Conservation (phyloP, 139 green algal species). For the Marvania coccoides region DNA sequence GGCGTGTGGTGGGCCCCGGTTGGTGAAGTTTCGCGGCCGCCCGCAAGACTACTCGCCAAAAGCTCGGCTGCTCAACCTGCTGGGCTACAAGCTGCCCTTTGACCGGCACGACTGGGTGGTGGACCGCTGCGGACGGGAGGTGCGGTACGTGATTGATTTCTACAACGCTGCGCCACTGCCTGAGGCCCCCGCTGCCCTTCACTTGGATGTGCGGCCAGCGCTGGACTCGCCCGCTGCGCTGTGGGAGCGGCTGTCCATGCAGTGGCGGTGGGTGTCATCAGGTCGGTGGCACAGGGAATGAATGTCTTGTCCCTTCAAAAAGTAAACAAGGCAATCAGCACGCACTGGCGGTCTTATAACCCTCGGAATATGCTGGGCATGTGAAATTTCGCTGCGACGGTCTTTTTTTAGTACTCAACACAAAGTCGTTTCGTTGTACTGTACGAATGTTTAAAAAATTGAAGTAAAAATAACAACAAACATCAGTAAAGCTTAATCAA, state of each 20-base stretch:
- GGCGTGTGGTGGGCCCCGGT: conserved; percentile 43
- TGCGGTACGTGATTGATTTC: conserved; percentile 94
- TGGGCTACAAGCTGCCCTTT: conserved; percentile 89
- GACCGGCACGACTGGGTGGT: conserved; percentile 94
- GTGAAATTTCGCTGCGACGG: not conserved
- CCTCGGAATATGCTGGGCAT: too few relatives aligned
- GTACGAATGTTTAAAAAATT: not conserved
- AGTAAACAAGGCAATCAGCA: too few relatives aligned
- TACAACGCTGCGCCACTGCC: conserved; percentile 70
- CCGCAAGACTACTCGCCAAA: conserved; percentile 84
- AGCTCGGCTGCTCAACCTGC: conserved; percentile 80
- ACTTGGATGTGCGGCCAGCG: conserved; percentile 84
- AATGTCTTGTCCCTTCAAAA: too few relatives aligned
- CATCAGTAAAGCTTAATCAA: not conserved
- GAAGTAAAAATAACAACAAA: not conserved
- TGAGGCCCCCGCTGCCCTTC: conserved; percentile 71
- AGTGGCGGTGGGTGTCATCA: conserved; percentile 35
- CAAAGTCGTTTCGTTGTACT: too few relatives aligned
- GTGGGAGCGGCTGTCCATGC: conserved; percentile 61
- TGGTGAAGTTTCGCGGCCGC: conserved; percentile 71
- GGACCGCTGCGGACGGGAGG: conserved; percentile 72
- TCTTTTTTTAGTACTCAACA: not conserved
- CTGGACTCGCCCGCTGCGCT: conserved; percentile 57
- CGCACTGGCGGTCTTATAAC: too few relatives aligned
- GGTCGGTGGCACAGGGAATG: conserved; percentile 33